These are phyloP conservation scores for Moniliella sp. DNA, from an alignment of 1,284 basidiomycete species.

Conservation along the genomic window DNA sequence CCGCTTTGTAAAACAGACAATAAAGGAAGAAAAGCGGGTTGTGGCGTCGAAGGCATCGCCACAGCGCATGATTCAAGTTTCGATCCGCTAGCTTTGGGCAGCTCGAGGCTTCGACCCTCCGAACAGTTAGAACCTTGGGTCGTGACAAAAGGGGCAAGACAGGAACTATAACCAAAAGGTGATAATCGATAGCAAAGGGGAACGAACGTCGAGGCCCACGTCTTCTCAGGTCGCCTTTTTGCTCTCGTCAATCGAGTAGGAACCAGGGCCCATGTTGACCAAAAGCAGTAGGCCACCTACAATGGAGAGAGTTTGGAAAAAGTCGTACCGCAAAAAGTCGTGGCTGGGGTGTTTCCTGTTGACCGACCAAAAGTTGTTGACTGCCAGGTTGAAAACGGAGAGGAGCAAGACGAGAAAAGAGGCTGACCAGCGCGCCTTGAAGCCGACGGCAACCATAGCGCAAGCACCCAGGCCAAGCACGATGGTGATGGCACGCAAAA, in stretches of 20 bases:
- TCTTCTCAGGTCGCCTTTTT: conserved; percentile 56
- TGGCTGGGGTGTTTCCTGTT: conserved; percentile 69
- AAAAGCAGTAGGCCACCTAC: conserved; percentile 89
- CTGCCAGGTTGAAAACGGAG: conserved; percentile 71
- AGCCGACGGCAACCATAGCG: conserved; percentile 87
- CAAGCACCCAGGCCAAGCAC: conserved; percentile 50
- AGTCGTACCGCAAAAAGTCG: conserved; percentile 59
- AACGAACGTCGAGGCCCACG: too few relatives aligned
- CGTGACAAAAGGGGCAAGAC: too few relatives aligned
- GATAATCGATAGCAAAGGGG: too few relatives aligned
- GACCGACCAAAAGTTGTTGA: conserved; percentile 98
- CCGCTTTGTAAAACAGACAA: too few relatives aligned
- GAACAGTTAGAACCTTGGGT: too few relatives aligned
- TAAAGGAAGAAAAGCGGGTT: too few relatives aligned
- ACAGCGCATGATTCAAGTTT: too few relatives aligned
- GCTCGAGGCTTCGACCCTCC: too few relatives aligned
- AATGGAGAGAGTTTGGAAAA: conserved; percentile 47
- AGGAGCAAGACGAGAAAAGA: conserved; percentile 78
- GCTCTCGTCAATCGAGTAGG: conserved; percentile 93
- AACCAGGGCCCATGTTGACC: conserved; percentile 92
- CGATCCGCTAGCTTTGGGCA: too few relatives aligned
- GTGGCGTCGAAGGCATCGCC: too few relatives aligned
- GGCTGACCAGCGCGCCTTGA: conserved; percentile 97
- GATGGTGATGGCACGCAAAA: conserved; percentile 64
- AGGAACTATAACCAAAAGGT: too few relatives aligned